Base-by-base conservation (phyloP, 768 basidiomycete species). In the Heimioporus sp. region DNA sequence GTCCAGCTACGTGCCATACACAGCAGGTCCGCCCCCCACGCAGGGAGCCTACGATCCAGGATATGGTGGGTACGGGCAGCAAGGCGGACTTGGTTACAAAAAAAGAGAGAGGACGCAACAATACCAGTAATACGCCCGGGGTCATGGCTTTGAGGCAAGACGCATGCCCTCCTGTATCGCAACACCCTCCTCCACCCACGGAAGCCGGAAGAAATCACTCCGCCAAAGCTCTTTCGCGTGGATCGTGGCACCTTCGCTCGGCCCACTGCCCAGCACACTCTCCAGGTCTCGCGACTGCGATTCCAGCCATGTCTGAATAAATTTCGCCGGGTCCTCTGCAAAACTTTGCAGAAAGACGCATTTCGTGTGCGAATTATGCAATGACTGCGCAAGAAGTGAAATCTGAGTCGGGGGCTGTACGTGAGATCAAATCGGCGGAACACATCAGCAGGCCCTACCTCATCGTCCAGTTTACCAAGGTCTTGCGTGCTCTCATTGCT, bases 221-320 rank as follows among this genome's bases (percentile, higher is more conserved):
- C 92, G 73, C 55, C 86, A 80, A 48, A 97, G 72, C 65, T 97
- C 93, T 58, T 96, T 93, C 51, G 90, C 90, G n/a, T 90, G 73
- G 10, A 95, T 80, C 2, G 84, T 84, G 64, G 82, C 77, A 24
- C 87, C 88, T 57, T 90, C 88, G 36, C 82, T 85, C 3, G 87
- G 83, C 2, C 92, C 92, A 65, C 87, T 91, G 30, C 92, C 92
- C n/a, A 97, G 76, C 51, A 95, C 78, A 51, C 82, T 87, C 71
- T 95, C 92, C 40, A 98, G 69, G 70, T 98, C 95, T 13, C 92
- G 80, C 43, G 92, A 90, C 67, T 98, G 95, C 2, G 90, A 93
- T 59, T 89, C 88, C 16, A 98, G 68, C 92, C 92, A 97, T 3
- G 83, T 87, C 63, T 94, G 87, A 50, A 94, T 88, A 65, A 98